Conservation (phyloP, 108 stramenopile species). For the Cyclotella kingstonii region DNA sequence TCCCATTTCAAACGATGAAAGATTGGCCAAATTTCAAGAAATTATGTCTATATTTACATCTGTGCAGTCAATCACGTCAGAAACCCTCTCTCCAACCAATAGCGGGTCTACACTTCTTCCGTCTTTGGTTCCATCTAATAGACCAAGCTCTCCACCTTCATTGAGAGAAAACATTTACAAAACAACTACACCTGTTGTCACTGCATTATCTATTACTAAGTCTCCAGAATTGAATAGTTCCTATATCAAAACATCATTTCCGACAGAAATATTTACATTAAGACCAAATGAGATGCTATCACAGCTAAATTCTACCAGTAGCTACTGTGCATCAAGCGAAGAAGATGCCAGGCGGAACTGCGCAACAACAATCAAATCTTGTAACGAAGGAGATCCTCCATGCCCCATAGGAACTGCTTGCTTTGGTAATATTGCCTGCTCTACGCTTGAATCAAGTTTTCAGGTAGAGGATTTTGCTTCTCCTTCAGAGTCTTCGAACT, state of each 20-base stretch:
- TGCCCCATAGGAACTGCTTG: slow-evolving; percentile 31
- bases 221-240: background rate
- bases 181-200: background rate
- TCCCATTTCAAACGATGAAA: slow-evolving; percentile 15
- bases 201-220: background rate
- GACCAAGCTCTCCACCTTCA: slow-evolving; percentile 2
- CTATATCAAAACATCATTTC: slow-evolving; percentile 5
- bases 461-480: slow-evolving; percentile 1
- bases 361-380: slow-evolving; percentile 23
- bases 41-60: slow-evolving; percentile 24
- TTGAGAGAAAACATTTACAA: background rate
- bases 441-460: background rate
- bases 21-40: slow-evolving; percentile 21
- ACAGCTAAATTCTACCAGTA: slow-evolving; percentile 23
- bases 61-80: slow-evolving; percentile 12
- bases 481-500: background rate
- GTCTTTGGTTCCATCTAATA: background rate
- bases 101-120: background rate
- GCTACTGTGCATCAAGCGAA: slow-evolving; percentile 35
- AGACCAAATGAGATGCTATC: slow-evolving; percentile 20
- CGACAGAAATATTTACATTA: slow-evolving; percentile 6
- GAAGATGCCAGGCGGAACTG: slow-evolving; percentile 26
- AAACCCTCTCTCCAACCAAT: background rate
- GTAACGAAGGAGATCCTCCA: slow-evolving; percentile 30
- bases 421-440: slow-evolving; percentile 32